Percentiles rank a stretch among this genome's conserved stretches.
These are phyloP conservation scores for Boletus pseudopeckii DNA, from an alignment of 768 basidiomycete species.

Conservation along the genomic window DNA sequence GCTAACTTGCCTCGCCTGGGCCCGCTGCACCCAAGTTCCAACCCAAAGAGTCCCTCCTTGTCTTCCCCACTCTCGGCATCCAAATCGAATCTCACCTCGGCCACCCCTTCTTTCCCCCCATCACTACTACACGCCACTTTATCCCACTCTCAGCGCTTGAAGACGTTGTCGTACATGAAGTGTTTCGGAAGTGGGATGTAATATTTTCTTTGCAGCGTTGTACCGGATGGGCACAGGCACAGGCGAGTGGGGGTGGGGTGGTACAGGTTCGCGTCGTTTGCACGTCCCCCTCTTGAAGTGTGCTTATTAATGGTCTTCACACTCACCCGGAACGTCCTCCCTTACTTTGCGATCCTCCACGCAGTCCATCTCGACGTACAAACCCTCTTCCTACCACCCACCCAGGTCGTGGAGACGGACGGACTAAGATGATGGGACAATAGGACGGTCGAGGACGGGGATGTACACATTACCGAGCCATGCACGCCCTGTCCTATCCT, in stretches of 20 bases:
- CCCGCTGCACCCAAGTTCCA: conserved; percentile 39
- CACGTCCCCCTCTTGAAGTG: conserved; percentile 19
- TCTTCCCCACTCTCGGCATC: conserved; percentile 64
- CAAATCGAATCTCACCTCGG: conserved; percentile 74
- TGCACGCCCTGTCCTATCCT: background rate
- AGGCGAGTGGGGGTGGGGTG: too few relatives aligned
- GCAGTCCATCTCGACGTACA: conserved; percentile 59
- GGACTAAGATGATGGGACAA: too few relatives aligned
- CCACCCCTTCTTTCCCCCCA: conserved; percentile 33
- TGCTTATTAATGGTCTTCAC: too few relatives aligned
- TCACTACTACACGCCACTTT: too few relatives aligned
- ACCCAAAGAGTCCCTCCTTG: conserved; percentile 62
- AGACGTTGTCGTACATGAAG: too few relatives aligned
- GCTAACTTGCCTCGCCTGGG: conserved; percentile 28
- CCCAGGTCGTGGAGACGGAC: background rate
- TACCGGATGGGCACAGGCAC: conserved; percentile 5
- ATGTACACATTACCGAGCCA: background rate
- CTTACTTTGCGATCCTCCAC: conserved; percentile 57
- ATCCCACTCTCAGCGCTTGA: too few relatives aligned
- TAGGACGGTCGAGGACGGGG: background rate
- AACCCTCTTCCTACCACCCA: background rate
- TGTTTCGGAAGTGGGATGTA: too few relatives aligned
- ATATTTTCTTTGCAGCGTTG: too few relatives aligned
- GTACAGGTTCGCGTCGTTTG: conserved; percentile 55
- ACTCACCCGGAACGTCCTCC: conserved; percentile 53